Conservation (phyloP, 108 stramenopile genomes). For the Skeletonema grethae region DNA sequence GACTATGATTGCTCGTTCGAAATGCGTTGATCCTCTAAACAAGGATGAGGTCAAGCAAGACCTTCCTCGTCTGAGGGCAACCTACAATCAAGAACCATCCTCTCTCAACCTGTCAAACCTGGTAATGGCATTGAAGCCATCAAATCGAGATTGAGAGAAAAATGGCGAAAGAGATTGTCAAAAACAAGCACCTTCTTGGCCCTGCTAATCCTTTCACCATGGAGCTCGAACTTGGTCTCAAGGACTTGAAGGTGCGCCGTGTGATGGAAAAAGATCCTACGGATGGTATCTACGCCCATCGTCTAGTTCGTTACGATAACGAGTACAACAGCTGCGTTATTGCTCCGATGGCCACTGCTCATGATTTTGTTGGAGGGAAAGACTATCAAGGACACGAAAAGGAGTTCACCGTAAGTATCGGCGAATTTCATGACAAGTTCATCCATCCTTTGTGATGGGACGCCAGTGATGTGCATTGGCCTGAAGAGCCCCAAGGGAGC, state of each 20-base stretch:
- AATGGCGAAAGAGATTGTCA: background rate
- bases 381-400: background rate
- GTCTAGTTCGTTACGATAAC: background rate
- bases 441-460: background rate
- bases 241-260: background rate
- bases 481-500: conserved; percentile 3
- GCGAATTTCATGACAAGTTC: background rate
- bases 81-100: background rate
- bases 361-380: background rate
- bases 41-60: background rate
- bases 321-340: background rate
- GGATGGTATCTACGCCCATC: background rate
- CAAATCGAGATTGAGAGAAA: background rate
- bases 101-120: background rate
- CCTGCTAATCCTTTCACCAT: background rate
- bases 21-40: background rate
- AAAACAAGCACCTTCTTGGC: background rate
- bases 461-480: conserved; percentile 11
- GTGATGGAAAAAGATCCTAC: background rate
- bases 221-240: background rate
- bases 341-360: background rate
- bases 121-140: background rate
- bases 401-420: background rate
- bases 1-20: background rate
- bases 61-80: background rate